These are phyloP conservation scores for Exophiala lecanii-corni DNA, from an alignment of 2,329 filamentous ascomycete species.

Conservation along the genomic window DNA sequence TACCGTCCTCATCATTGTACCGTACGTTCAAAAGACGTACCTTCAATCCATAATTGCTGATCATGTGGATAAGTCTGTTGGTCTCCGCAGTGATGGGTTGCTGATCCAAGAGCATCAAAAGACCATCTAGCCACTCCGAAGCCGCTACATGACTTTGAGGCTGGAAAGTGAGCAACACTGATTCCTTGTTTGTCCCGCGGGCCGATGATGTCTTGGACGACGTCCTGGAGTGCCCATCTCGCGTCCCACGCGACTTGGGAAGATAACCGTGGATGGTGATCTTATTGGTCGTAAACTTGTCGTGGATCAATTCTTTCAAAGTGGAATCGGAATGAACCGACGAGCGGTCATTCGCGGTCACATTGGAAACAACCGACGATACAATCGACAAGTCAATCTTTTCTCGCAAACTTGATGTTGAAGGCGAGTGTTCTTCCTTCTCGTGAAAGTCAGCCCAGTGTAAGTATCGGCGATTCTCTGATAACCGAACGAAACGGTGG, in stretches of 20 bases:
- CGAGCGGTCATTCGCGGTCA: constrained; percentile 53
- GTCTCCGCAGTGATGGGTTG: constrained; percentile 96
- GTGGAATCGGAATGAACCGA: constrained; percentile 19
- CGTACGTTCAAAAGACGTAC: constrained; percentile 87
- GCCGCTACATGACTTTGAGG: constrained; percentile 76
- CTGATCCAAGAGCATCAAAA: constrained; percentile 92
- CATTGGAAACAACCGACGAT: constrained; percentile 90
- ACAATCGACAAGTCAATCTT: constrained; percentile 76
- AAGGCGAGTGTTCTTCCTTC: constrained; percentile 59
- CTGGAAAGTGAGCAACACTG: constrained; percentile 74
- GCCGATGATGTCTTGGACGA: constrained; percentile 27
- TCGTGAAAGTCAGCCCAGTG: constrained; percentile 82
- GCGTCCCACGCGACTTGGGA: constrained; percentile 30
- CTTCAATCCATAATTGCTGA: constrained; percentile 87
- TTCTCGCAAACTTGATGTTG: constrained; percentile 14
- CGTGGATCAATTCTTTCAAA: constrained; percentile 27
- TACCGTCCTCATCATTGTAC: constrained; percentile 71
- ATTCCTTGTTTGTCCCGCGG: constrained; percentile 52
- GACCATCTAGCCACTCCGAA: constrained; percentile 92
- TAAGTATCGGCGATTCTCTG: constrained; percentile 82
- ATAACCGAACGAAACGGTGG: constrained; percentile 83
- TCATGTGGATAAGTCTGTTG: constrained; percentile 77
- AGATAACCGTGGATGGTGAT: constrained; percentile 83
- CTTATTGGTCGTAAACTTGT: constrained; percentile 61
- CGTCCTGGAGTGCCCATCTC: constrained; percentile 30